A percentile compares a stretch with the other conserved stretches of the same genome.
Evolutionary conservation across 495 filamentous ascomycete genomes (phyloP).

Genomic region (Echria macrotheca): DNA sequence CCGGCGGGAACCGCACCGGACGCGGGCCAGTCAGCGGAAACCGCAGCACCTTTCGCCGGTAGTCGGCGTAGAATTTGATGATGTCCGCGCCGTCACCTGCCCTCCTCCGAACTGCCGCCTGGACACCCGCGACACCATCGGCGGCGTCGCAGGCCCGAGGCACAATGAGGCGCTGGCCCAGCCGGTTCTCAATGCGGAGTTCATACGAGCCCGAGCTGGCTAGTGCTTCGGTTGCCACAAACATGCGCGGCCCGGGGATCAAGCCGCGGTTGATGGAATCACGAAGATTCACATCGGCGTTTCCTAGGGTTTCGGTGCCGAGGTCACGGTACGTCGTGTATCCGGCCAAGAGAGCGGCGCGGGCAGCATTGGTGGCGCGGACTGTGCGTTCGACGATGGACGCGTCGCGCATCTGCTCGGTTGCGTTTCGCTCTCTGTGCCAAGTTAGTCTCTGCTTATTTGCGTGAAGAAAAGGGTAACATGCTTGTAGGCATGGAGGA

Average conservation of each 20-base stretch:
- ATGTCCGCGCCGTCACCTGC: slow-evolving; percentile 47
- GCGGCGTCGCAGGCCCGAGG: slow-evolving; percentile 39
- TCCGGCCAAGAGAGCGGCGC: slow-evolving; percentile 45
- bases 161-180: slow-evolving; percentile 20
- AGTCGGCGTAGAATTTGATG: slow-evolving; percentile 52
- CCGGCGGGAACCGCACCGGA: slow-evolving; percentile 23
- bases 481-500: slow-evolving; percentile 43
- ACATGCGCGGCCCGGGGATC: slow-evolving; percentile 46
- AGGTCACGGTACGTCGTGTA: slow-evolving; percentile 53
- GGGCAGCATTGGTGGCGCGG: slow-evolving; percentile 46
- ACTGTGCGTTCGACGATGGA: slow-evolving; percentile 44
- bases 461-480: not conserved
- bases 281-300: slow-evolving; percentile 39
- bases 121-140: slow-evolving; percentile 40
- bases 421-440: slow-evolving; percentile 28
- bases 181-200: slow-evolving; percentile 39
- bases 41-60: slow-evolving; percentile 41
- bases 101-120: slow-evolving; percentile 41
- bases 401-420: slow-evolving; percentile 48
- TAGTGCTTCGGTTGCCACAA: slow-evolving; percentile 46
- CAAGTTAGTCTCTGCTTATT: not conserved
- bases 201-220: slow-evolving; percentile 46
- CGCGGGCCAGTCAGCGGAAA: slow-evolving; percentile 32
- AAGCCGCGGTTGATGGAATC: slow-evolving; percentile 47
- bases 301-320: slow-evolving; percentile 43